Percentiles rank a stretch among this genome's conserved stretches.
Conservation (phyloP, 805 yeast species). For the Crinitomyces ghanaensis region DNA sequence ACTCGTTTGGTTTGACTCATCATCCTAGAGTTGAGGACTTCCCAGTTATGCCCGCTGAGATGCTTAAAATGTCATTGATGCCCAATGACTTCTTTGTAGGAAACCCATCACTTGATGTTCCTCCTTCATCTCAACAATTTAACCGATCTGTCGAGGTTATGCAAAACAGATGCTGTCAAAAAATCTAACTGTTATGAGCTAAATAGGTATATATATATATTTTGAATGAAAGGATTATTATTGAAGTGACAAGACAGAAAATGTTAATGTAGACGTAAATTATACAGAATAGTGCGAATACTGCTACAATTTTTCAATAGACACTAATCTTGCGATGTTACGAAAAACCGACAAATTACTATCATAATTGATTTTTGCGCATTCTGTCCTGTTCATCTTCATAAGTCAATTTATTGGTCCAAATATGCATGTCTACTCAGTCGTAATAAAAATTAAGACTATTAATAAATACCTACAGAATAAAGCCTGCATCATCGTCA, state of each 20-base stretch:
- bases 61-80: slow-evolving; percentile 50
- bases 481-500: slow-evolving; percentile 1
- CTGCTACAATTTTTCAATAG: too few relatives aligned
- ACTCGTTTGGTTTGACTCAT: slow-evolving; percentile 72
- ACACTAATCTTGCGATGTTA: too few relatives aligned
- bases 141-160: slow-evolving; percentile 44
- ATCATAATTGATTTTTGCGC: too few relatives aligned
- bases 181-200: slow-evolving; percentile 1
- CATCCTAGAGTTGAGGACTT: slow-evolving; percentile 76
- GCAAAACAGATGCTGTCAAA: slow-evolving; percentile 18
- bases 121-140: slow-evolving; percentile 54
- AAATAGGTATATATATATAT: too few relatives aligned
- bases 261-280: too few relatives aligned
- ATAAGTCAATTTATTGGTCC: too few relatives aligned
- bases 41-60: slow-evolving; percentile 86
- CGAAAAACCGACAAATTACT: too few relatives aligned
- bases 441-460: not conserved
- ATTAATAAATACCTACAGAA: slow-evolving; percentile 1
- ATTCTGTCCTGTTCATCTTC: too few relatives aligned
- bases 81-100: slow-evolving; percentile 68
- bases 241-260: too few relatives aligned
- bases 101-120: slow-evolving; percentile 71
- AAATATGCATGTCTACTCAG: too few relatives aligned
- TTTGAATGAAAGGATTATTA: too few relatives aligned
- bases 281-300: too few relatives aligned